These are phyloP conservation scores for Fusarium robinianum DNA, from an alignment of 2,329 filamentous ascomycete species.

Conservation along the genomic window DNA sequence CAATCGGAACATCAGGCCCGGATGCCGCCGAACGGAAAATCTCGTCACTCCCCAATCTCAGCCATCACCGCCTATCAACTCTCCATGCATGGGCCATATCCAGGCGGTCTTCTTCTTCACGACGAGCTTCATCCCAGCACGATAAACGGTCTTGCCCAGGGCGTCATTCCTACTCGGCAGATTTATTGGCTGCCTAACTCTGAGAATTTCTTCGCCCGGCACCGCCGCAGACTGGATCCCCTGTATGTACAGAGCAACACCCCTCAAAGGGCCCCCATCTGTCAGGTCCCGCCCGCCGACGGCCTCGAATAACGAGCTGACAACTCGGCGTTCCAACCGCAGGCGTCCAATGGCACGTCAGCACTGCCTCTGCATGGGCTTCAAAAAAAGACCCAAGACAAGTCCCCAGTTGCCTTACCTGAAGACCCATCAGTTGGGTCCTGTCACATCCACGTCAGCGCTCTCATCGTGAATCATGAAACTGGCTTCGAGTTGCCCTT, in stretches of 20 bases:
- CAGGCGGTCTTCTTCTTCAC: slow-evolving; percentile 11
- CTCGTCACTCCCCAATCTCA: no score
- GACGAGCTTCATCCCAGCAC: not conserved
- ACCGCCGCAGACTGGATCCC: slow-evolving; percentile 4
- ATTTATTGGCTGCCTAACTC: slow-evolving; percentile 1
- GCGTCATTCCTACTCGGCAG: not conserved
- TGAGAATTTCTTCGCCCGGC: not conserved
- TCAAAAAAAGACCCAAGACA: slow-evolving; percentile 2
- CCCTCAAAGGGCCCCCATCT: no score
- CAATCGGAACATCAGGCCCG: slow-evolving; percentile 21
- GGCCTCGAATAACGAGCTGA: slow-evolving; percentile 15
- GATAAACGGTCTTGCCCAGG: not conserved
- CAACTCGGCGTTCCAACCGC: slow-evolving; percentile 5
- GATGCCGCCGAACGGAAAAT: no score
- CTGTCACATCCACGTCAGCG: slow-evolving; percentile 33
- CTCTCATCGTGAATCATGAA: slow-evolving; percentile 13
- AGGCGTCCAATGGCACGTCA: slow-evolving; percentile 2
- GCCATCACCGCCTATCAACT: slow-evolving; percentile 4
- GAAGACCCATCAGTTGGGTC: slow-evolving; percentile 4
- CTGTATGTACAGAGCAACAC: no score
- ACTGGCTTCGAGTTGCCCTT: slow-evolving; percentile 6
- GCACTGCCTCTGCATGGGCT: slow-evolving; percentile 17
- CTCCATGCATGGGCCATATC: slow-evolving; percentile 14
- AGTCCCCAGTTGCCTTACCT: slow-evolving; percentile 1
- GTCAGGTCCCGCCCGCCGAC: slow-evolving; percentile 5